phyloP scores from a whole-genome alignment of 345 rosid genomes.

The Brassica napus region DNA sequence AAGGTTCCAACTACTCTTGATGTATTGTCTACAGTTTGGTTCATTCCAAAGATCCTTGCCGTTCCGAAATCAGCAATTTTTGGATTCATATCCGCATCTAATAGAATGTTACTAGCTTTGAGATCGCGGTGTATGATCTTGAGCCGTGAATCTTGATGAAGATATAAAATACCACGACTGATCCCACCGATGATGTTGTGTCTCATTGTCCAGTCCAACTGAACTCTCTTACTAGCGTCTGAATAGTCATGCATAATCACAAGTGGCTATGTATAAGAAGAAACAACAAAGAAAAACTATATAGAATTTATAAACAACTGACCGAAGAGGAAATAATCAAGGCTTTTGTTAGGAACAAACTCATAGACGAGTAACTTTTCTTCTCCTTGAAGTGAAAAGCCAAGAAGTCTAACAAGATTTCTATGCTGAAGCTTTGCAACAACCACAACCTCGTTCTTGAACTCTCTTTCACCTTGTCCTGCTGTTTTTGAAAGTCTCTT shows the following conservation, averaged over 20 bases:
- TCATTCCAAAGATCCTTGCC: constrained; percentile 49
- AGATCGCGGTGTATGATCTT: constrained; percentile 62
- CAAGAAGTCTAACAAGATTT: constrained; percentile 28
- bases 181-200: constrained; percentile 42
- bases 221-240: constrained; percentile 36
- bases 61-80: constrained; percentile 66
- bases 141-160: constrained; percentile 47
- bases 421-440: constrained; percentile 29
- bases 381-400: constrained; percentile 15
- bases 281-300: not conserved
- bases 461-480: constrained; percentile 16
- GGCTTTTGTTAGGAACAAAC: constrained; percentile 29
- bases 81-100: constrained; percentile 55
- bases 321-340: constrained; percentile 28
- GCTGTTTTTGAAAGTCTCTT: constrained; percentile 26
- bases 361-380: constrained; percentile 27
- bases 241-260: not conserved
- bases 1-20: constrained; percentile 52
- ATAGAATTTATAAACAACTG: not conserved
- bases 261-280: not conserved
- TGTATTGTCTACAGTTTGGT: constrained; percentile 45
- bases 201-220: constrained; percentile 49
- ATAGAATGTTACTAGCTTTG: constrained; percentile 53
- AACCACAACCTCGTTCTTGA: constrained; percentile 28
- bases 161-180: constrained; percentile 46